Conservation (phyloP, 768 basidiomycete genomes). For the Obba rivulosa region DNA sequence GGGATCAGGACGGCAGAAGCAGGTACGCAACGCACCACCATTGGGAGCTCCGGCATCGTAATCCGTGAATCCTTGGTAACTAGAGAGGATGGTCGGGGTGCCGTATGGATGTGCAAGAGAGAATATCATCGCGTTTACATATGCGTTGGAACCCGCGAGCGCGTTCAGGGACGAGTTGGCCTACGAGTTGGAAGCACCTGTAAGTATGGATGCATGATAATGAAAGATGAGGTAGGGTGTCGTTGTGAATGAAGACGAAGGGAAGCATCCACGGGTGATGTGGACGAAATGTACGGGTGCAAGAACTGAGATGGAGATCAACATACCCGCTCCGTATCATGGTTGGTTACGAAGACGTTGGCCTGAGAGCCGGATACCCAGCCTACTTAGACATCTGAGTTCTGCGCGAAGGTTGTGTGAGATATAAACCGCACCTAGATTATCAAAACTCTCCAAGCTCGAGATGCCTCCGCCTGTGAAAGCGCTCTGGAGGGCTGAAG, state of each 20-base stretch:
- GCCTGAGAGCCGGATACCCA: conserved; percentile 52
- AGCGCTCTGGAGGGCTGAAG: conserved; percentile 42
- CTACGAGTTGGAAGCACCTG: conserved; percentile 19
- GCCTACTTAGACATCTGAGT: conserved; percentile 27
- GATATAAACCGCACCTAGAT: conserved; percentile 31
- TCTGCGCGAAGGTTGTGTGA: not conserved
- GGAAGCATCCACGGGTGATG: too few relatives aligned
- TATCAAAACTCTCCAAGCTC: conserved; percentile 45
- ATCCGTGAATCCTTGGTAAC: conserved; percentile 43
- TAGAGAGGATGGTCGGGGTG: conserved; percentile 57
- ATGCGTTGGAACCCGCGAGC: conserved; percentile 62
- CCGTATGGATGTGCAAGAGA: conserved; percentile 66
- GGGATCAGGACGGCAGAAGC: not conserved
- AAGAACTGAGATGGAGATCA: too few relatives aligned
- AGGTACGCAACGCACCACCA: conserved; percentile 28
- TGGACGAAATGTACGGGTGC: too few relatives aligned
- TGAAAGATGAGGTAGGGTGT: too few relatives aligned
- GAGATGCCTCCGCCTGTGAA: conserved; percentile 50
- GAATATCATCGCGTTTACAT: conserved; percentile 54
- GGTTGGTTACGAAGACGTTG: conserved; percentile 65
- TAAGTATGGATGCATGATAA: not conserved
- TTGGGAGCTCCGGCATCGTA: conserved; percentile 58
- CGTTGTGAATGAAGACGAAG: too few relatives aligned
- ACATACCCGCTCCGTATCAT: conserved; percentile 59
- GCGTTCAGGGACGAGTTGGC: conserved; percentile 49